Conservation (phyloP, 441 rosid genomes). For the Dalechampia spathulata region DNA sequence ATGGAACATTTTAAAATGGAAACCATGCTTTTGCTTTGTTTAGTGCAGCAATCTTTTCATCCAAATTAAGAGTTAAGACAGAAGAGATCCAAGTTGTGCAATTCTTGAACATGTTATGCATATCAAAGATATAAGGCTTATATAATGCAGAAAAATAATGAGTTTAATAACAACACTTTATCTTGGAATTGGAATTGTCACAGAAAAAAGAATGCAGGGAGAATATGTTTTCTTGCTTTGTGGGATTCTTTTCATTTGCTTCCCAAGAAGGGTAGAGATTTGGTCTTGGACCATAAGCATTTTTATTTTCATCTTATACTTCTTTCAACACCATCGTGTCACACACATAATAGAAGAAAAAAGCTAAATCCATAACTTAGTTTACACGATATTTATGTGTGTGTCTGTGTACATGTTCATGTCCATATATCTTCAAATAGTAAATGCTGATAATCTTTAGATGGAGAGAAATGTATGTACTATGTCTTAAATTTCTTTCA, state of each 20-base stretch:
- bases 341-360: neutral
- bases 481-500: neutral
- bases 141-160: neutral
- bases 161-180: neutral
- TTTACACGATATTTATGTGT: too few species aligned
- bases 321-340: neutral
- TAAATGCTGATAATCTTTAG: neutral
- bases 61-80: neutral
- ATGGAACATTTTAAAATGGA: neutral
- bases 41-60: neutral
- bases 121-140: constrained; percentile 1
- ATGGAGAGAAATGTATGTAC: neutral
- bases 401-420: too few species aligned
- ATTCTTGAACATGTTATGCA: constrained; percentile 4
- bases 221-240: neutral
- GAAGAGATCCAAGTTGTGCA: neutral
- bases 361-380: too few species aligned
- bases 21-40: neutral
- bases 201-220: neutral
- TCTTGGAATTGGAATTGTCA: neutral
- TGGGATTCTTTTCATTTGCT: neutral
- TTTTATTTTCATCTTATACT: neutral
- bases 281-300: neutral
- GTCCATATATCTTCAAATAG: neutral
- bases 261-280: neutral